A percentile compares a stretch with the other conserved stretches of the same genome.
Evolutionary conservation across 176 grass and related monocot species (phyloP).

Genomic region (Elaeis guineensis): DNA sequence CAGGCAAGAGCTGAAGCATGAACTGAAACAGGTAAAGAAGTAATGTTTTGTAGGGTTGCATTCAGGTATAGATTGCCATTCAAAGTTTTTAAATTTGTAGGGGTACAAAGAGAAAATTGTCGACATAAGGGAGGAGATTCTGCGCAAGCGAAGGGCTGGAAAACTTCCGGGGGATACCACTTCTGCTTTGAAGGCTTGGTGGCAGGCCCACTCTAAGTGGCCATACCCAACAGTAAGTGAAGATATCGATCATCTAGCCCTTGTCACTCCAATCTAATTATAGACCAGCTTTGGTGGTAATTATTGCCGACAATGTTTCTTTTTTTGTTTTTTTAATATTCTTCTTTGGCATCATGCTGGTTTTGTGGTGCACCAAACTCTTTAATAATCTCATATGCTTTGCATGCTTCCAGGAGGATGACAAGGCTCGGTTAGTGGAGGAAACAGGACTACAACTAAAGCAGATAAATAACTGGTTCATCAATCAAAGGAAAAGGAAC

Average conservation of each 20-base stretch:
- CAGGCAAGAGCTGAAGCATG: constrained; percentile 25
- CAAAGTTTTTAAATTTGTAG: background rate
- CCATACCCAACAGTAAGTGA: constrained; percentile 20
- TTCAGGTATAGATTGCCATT: background rate
- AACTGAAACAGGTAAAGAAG: constrained; percentile 15
- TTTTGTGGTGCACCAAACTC: background rate
- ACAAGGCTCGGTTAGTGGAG: constrained; percentile 18
- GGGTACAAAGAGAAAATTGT: constrained; percentile 22
- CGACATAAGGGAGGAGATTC: constrained; percentile 27
- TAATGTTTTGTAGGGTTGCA: background rate
- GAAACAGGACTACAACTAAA: constrained; percentile 21
- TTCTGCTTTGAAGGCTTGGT: constrained; percentile 19
- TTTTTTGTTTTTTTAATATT: no score
- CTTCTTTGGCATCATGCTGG: background rate
- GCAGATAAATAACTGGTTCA: constrained; percentile 33
- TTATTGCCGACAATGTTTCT: no score
- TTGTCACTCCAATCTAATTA: no score
- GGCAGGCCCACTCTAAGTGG: constrained; percentile 26
- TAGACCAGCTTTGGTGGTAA: no score
- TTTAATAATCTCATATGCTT: background rate
- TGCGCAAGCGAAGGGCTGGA: constrained; percentile 22
- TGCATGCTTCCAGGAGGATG: constrained; percentile 13
- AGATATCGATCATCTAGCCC: background rate
- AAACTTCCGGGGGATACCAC: constrained; percentile 20
- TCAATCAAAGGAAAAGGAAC: constrained; percentile 28